These are phyloP conservation scores for Aspergillus alliaceus DNA, from an alignment of 2,329 filamentous ascomycete genomes.

Conservation along the genomic window DNA sequence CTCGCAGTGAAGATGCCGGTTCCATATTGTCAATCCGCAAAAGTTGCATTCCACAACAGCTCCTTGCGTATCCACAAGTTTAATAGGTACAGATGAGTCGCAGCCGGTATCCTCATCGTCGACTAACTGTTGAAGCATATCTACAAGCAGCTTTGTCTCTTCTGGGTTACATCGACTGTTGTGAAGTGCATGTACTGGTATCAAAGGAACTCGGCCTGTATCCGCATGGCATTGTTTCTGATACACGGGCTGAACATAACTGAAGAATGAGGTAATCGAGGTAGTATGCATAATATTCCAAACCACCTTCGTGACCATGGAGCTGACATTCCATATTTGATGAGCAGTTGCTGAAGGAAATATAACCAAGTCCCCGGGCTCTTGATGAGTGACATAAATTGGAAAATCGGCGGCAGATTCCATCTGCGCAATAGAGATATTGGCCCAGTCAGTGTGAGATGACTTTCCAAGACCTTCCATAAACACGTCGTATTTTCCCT, in stretches of 20 bases:
- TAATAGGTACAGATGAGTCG: slow-evolving; percentile 22
- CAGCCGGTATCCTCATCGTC: slow-evolving; percentile 32
- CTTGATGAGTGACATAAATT: slow-evolving; percentile 35
- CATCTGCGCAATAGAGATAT: slow-evolving; percentile 29
- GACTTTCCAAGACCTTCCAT: slow-evolving; percentile 34
- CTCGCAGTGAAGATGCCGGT: slow-evolving; percentile 38
- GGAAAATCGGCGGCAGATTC: slow-evolving; percentile 35
- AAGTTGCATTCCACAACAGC: slow-evolving; percentile 39
- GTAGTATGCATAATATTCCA: slow-evolving; percentile 40
- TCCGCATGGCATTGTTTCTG: slow-evolving; percentile 37
- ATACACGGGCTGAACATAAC: slow-evolving; percentile 37
- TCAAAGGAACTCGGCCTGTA: slow-evolving; percentile 26
- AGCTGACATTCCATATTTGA: slow-evolving; percentile 38
- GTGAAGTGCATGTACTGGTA: slow-evolving; percentile 24
- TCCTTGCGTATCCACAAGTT: slow-evolving; percentile 28
- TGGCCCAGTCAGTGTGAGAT: slow-evolving; percentile 37
- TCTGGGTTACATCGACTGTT: slow-evolving; percentile 14
- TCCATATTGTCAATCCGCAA: slow-evolving; percentile 40
- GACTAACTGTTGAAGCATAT: slow-evolving; percentile 31
- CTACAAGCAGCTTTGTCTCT: slow-evolving; percentile 28
- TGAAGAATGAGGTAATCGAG: slow-evolving; percentile 33
- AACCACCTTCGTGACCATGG: slow-evolving; percentile 36
- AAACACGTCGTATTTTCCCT: slow-evolving; percentile 34
- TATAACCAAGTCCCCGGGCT: slow-evolving; percentile 35
- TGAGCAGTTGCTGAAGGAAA: slow-evolving; percentile 39